Conservation (phyloP, 148 eudicot species). For the Camellia granthamiana region DNA sequence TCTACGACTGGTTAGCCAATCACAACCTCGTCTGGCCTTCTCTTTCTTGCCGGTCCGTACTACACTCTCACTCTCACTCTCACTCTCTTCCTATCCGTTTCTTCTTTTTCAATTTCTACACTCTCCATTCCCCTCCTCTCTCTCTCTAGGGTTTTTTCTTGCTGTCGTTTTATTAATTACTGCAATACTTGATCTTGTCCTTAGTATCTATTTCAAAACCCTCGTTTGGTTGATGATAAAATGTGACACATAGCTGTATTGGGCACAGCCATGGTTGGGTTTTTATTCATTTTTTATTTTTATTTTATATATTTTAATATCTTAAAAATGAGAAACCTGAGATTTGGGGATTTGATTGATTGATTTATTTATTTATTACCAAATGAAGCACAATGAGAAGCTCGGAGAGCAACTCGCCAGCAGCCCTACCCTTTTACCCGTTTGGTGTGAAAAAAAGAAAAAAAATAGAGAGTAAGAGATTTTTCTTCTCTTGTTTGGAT, state of each 20-base stretch:
- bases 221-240: slow-evolving; percentile 1
- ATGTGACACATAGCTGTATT: background rate
- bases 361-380: no score
- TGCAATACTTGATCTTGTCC: background rate
- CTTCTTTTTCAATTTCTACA: background rate
- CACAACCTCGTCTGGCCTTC: slow-evolving; percentile 97
- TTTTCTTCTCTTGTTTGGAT: background rate
- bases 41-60: slow-evolving; percentile 74
- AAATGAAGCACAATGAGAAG: background rate
- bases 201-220: slow-evolving; percentile 5
- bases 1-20: slow-evolving; percentile 91
- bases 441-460: no score
- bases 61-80: background rate
- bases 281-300: background rate
- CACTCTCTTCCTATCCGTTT: slow-evolving; percentile 8
- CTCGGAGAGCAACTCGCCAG: background rate
- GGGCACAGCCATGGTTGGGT: background rate
- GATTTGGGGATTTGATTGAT: background rate
- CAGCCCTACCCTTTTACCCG: background rate
- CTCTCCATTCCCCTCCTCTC: background rate
- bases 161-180: background rate
- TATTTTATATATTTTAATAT: background rate
- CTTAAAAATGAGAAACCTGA: background rate
- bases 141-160: background rate
- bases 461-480: no score